Base-by-base conservation (phyloP, 176 grass and related monocot genomes). In the Tuctoria greenei region DNA sequence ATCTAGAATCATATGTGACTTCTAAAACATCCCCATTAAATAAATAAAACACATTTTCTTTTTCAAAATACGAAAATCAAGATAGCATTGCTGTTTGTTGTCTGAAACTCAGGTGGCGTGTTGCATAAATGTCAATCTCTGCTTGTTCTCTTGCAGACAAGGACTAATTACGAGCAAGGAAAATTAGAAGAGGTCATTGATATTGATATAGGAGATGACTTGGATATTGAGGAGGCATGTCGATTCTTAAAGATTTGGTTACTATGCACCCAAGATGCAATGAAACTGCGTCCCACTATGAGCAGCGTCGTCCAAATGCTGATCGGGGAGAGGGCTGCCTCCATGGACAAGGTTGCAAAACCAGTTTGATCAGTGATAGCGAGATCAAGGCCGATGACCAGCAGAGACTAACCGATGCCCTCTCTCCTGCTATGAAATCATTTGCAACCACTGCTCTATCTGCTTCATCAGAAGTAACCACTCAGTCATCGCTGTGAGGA, bases 231-330 rank as follows among this genome's bases (percentile, higher is more conserved):
- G 74, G 88, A 91, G 70, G 90, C 93, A 24, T 88, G 83, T 44
- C 81, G 70, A 25, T 89, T 93, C 80, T 87, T 97, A 73, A 91
- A 91, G 67, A 58, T 97, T 50, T 86, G 86, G 9, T 79, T 97
- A 40, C 69, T 97, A 37, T 97, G 93, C 74, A 83, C 90, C 23
- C 93, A 93, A 89, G 88, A 97, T 17, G 81, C 83, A 0, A 87
- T 87, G 76, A 97, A 83, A 72, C 77, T 89, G 61, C 90, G 88
- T 61, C 93, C 90, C 15, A 67, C 70, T 44, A 97, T 97, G 88
- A 83, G 78, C 8, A 85, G 5, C 50, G 40, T 93, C 4, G 0
- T 97, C 56, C 51, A 13, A 41, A 89, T 93, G 72, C 83, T 97
- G 76, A 89, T 75, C 0, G 93, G 90, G 69, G 86, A 89, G 56